Base-by-base conservation (phyloP, 1,284 basidiomycete species). In the Austroboletus niveus region DNA sequence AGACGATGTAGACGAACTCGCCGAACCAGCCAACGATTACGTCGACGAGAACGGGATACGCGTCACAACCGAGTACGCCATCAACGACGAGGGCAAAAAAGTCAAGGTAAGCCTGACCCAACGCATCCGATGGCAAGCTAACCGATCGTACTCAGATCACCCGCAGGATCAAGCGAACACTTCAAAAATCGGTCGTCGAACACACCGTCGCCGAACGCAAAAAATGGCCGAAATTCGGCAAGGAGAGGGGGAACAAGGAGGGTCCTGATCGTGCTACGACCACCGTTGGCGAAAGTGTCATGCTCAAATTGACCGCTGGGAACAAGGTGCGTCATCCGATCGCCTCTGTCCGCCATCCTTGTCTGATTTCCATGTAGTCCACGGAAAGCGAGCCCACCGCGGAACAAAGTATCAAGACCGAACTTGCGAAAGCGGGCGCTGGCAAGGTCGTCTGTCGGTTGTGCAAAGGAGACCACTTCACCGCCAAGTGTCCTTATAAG, bases 401-500 rank as follows among this genome's bases (percentile, higher is more conserved):
- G 31, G 87, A 89, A 67, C 83, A 89, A 59, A 75, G 77, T 48
- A 74, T 90, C 62, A 94, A 92, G 72, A 72, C 71, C 30, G 82
- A 84, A 60, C 82, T 92, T 29, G 82, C 73, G 8, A 81, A 80
- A 54, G 78, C 81, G 2, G 94, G 92, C 62, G 83, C 80, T 15
- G 94, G 94, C 70, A 93, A 94, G 65, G 92, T 99, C 57, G 76
- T 83, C 48, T 99, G 96, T 80, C 85, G 97, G 62, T 75, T 97
- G 53, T 99, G 97, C 76, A 94, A 96, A 70, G 96, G 96, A 52
- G 91, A 91, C 61, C 97, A 99, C 75, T 99, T 95, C 73, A 99
- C 97, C 11, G 90, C 94, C 56, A 94, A 95, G 72, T 99, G 97
- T 81, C 97, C 97, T 11, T 97, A 97, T 82, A 97, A 94, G 73